Evolutionary conservation across 208 protist genomes (phyloP).

Genomic region (Histomonas meleagridis): DNA sequence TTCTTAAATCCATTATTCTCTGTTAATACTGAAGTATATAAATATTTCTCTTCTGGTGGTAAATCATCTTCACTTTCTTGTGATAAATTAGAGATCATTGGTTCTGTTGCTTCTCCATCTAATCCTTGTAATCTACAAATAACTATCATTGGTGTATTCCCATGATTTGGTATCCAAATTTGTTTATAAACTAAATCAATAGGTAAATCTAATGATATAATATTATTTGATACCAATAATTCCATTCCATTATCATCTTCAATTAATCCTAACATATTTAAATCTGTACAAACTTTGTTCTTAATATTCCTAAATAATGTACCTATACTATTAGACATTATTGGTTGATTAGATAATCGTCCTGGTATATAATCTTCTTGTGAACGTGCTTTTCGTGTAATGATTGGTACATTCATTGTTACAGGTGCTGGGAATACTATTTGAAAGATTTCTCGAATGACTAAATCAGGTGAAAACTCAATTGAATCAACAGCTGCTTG

Average conservation of each 20-base stretch:
- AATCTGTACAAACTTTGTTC: constrained; percentile 38
- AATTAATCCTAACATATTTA: not conserved
- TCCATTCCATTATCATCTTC: constrained; percentile 42
- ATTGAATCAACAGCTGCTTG: not conserved
- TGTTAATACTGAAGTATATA: not conserved
- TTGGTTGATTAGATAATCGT: not conserved
- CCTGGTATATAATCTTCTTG: constrained; percentile 25
- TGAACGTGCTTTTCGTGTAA: not conserved
- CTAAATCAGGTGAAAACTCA: not conserved
- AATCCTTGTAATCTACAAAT: constrained; percentile 65
- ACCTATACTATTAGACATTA: not conserved
- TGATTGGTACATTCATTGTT: not conserved
- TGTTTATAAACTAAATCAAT: constrained; percentile 64
- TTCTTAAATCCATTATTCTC: not conserved
- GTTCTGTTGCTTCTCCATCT: constrained; percentile 71
- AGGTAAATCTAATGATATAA: constrained; percentile 30
- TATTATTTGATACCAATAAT: constrained; percentile 38
- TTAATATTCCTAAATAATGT: not conserved
- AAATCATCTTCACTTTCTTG: constrained; percentile 45
- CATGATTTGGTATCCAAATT: constrained; percentile 54
- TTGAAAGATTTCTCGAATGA: not conserved
- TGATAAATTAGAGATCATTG: constrained; percentile 57
- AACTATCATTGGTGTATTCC: constrained; percentile 59
- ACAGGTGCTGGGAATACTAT: not conserved
- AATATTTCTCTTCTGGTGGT: constrained; percentile 37